Base-by-base conservation (phyloP, 495 filamentous ascomycete species). In the Penicillium bialowiezense region DNA sequence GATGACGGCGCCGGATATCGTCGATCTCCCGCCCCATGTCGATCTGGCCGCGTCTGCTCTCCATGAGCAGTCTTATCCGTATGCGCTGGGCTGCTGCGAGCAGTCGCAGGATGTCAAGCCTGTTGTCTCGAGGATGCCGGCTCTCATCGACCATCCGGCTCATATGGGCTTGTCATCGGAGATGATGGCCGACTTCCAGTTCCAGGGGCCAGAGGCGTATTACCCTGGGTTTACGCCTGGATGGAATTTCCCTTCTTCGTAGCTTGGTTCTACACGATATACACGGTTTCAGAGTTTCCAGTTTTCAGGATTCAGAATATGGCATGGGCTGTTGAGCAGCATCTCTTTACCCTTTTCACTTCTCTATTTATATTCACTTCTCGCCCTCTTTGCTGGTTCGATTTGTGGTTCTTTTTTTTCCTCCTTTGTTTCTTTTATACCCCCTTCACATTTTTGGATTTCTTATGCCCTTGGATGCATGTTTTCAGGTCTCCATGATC, bases 211-310 rank as follows among this genome's bases (percentile, higher is more conserved):
- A n/a, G 65, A 67, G 5, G 42, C 58, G 9, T 55, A 60, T 28
- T 70, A 67, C 29, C 54, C 52, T 37, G 48, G 58, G 7, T 54
- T 67, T 41, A 43, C 65, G 10, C 44, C 69, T 17, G 55, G 52
- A 15, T 72, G 69, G 69, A 51, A 48, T 31, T 72, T 67, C 39
- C 61, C 65, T 5, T 62, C 60, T 32, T 59, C 57, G 32, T 68
- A 59, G 52, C 40, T 44, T 37, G 14, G 23, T 46, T 9, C 18
- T 3, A 19, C 32, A n/a, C 14, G 23, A 21, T 15, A 13, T 48
- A 24, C 19, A 29, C 12, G 8, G 6, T 28, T 21, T 15, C 15
- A 43, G 14, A 31, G 35, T 34, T 35, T 21, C 8, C 26, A 32
- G 10, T 32, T 7, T 32, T 29, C 19, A 13, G 7, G 23, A 21